Evolutionary conservation across 139 green algal genomes (phyloP).

Genomic region (Astrephomene gubernaculifera): DNA sequence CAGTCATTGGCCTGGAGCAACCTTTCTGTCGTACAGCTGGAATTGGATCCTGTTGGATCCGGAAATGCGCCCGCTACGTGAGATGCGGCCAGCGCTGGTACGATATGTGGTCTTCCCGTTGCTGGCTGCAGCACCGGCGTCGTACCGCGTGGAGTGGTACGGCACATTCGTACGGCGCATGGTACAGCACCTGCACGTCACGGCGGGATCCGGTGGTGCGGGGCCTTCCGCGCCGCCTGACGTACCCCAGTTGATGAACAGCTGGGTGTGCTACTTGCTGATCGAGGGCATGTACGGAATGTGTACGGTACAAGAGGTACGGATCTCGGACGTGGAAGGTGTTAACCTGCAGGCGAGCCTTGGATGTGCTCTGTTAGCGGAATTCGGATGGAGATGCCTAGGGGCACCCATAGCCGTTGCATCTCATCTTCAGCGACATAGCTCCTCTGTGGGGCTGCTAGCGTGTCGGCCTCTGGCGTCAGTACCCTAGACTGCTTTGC

Average conservation of each 20-base stretch:
- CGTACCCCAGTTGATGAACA: neutral
- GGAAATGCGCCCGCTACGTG: neutral
- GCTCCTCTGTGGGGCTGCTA: too few relatives aligned
- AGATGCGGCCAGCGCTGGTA: constrained; percentile 9
- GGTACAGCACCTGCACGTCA: constrained; percentile 3
- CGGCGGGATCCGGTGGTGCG: neutral
- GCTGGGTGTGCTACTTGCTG: constrained; percentile 18
- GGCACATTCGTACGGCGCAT: constrained; percentile 16
- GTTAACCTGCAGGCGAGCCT: too few relatives aligned
- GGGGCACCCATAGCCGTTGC: too few relatives aligned
- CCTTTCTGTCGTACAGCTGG: neutral
- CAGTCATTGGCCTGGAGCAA: constrained; percentile 10
- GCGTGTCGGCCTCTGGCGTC: too few relatives aligned
- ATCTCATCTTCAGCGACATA: too few relatives aligned
- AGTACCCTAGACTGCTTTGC: too few relatives aligned
- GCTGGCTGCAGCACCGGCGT: constrained; percentile 27
- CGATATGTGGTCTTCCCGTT: constrained; percentile 34
- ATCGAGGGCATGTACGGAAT: constrained; percentile 24
- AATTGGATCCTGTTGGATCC: constrained; percentile 9
- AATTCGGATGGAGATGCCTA: too few relatives aligned
- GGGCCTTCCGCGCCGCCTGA: neutral
- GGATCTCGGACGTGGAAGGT: too few relatives aligned
- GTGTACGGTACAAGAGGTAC: constrained; percentile 30
- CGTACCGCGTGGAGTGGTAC: constrained; percentile 25
- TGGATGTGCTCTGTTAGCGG: too few relatives aligned